A percentile compares a stretch with the other conserved stretches of the same genome.
Evolutionary conservation across 495 filamentous ascomycete genomes (phyloP).

Genomic region (Aspergillus cavernicola): DNA sequence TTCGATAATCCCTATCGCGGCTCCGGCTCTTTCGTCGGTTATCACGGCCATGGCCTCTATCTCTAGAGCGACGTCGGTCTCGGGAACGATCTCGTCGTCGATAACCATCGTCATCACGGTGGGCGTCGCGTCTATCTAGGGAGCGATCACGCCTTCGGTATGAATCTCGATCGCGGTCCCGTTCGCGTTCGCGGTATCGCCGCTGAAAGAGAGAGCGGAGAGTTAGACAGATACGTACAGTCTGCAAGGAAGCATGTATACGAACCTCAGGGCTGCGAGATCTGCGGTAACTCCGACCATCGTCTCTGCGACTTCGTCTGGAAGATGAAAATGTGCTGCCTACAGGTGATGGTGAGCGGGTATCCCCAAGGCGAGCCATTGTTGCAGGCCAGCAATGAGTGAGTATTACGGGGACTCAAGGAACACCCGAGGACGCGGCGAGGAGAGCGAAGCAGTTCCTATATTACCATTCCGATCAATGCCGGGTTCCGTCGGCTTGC

Average conservation of each 20-base stretch:
- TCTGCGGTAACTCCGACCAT: constrained; percentile 55
- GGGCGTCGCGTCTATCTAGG: constrained; percentile 63
- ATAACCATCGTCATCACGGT: constrained; percentile 64
- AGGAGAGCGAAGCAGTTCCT: constrained; percentile 15
- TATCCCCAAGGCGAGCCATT: constrained; percentile 88
- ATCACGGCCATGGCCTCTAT: constrained; percentile 56
- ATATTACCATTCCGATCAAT: constrained; percentile 22
- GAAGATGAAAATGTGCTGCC: constrained; percentile 78
- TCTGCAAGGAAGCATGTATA: not conserved
- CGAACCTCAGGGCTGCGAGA: constrained; percentile 74
- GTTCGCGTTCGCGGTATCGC: constrained; percentile 55
- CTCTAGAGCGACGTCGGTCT: constrained; percentile 58
- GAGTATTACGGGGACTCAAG: constrained; percentile 56
- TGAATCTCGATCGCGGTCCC: constrained; percentile 55
- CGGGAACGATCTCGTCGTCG: constrained; percentile 63
- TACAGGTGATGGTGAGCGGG: constrained; percentile 95
- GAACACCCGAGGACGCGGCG: constrained; percentile 25
- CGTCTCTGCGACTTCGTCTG: constrained; percentile 68
- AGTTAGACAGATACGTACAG: constrained; percentile 23
- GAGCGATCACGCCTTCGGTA: constrained; percentile 72
- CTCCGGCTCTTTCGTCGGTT: constrained; percentile 64
- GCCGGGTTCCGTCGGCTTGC: constrained; percentile 1
- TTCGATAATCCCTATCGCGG: constrained; percentile 69
- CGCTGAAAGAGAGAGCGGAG: constrained; percentile 37
- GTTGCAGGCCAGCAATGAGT: constrained; percentile 62